phyloP scores from a whole-genome alignment of 2,329 filamentous ascomycete genomes.

The Dactylella cylindrospora region DNA sequence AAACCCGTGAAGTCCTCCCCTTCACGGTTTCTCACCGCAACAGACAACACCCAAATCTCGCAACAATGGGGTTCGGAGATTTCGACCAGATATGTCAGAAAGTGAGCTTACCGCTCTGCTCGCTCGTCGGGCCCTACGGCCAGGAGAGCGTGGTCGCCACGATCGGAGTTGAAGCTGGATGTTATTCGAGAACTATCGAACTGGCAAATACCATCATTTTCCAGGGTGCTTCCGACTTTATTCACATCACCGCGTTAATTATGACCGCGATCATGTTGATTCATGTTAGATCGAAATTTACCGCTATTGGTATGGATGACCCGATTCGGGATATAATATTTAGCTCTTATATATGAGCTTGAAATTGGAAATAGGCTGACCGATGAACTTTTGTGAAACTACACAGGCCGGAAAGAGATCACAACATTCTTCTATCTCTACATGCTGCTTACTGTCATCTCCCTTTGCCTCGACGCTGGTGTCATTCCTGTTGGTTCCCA shows the following conservation, averaged over 20 bases:
- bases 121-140: constrained; percentile 68
- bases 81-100: constrained; percentile 83
- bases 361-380: too few species aligned
- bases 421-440: constrained; percentile 97
- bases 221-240: constrained; percentile 82
- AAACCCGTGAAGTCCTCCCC: not conserved
- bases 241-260: constrained; percentile 83
- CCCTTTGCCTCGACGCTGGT: constrained; percentile 86
- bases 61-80: constrained; percentile 79
- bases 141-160: constrained; percentile 57
- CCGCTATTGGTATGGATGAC: constrained; percentile 78
- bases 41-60: constrained; percentile 5
- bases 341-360: too few species aligned
- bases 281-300: constrained; percentile 96
- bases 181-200: constrained; percentile 93
- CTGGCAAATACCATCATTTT: constrained; percentile 98
- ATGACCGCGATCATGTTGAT: constrained; percentile 98
- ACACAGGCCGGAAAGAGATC: constrained; percentile 64
- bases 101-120: constrained; percentile 82
- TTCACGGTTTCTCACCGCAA: constrained; percentile 4
- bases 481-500: constrained; percentile 80
- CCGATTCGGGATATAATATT: constrained; percentile 45
- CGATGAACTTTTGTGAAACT: not conserved
- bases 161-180: constrained; percentile 78
- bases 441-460: constrained; percentile 83